phyloP scores from a whole-genome alignment of 2,329 filamentous ascomycete species.

The Cladosporium sp. region DNA sequence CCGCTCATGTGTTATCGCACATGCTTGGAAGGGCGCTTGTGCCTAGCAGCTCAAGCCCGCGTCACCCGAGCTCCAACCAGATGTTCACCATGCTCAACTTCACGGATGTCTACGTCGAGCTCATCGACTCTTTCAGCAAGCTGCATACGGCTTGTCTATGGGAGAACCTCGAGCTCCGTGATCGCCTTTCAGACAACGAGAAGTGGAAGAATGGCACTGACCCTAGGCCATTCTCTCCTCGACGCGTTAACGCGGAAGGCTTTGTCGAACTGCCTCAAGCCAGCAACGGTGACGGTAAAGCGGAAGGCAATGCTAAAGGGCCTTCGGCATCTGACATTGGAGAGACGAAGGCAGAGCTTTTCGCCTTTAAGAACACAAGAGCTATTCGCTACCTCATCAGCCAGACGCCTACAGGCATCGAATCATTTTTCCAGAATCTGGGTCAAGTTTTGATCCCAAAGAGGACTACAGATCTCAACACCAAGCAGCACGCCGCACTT shows the following conservation, averaged over 20 bases:
- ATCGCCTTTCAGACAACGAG: slow-evolving; percentile 63
- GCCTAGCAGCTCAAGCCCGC: slow-evolving; percentile 6
- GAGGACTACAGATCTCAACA: slow-evolving; percentile 56
- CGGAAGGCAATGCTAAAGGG: slow-evolving; percentile 8
- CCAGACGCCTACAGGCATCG: slow-evolving; percentile 71
- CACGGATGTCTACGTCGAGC: slow-evolving; percentile 71
- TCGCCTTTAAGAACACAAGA: slow-evolving; percentile 66
- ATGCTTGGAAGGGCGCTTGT: slow-evolving; percentile 49
- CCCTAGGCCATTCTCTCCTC: slow-evolving; percentile 29
- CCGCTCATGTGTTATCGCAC: slow-evolving; percentile 68
- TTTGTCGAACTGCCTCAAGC: slow-evolving; percentile 20
- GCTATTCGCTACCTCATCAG: slow-evolving; percentile 70
- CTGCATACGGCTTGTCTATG: slow-evolving; percentile 74
- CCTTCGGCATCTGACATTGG: slow-evolving; percentile 4
- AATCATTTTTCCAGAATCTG: slow-evolving; percentile 76
- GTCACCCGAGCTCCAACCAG: slow-evolving; percentile 44
- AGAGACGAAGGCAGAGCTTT: slow-evolving; percentile 15
- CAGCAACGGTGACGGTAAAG: slow-evolving; percentile 12
- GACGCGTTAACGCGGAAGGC: slow-evolving; percentile 26
- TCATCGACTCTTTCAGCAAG: slow-evolving; percentile 69
- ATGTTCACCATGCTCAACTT: slow-evolving; percentile 73
- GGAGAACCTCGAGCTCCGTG: slow-evolving; percentile 73
- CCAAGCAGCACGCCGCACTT: slow-evolving; percentile 54
- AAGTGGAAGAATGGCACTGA: slow-evolving; percentile 51
- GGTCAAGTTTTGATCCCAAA: slow-evolving; percentile 75